Base-by-base conservation (phyloP, 1,139 yeast species). In the Dujonia santamariae region DNA sequence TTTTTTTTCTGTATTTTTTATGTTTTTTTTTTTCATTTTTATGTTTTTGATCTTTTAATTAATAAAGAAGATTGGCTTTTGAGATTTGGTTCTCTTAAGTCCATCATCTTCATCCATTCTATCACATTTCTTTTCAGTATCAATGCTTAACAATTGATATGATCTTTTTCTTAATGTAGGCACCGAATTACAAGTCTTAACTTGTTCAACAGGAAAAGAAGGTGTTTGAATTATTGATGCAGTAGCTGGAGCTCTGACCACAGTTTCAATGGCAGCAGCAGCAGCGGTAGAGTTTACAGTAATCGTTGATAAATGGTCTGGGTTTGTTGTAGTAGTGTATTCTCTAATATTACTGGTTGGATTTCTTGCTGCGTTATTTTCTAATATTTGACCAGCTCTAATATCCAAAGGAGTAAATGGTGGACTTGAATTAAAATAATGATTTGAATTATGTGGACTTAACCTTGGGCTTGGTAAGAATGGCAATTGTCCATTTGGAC, bases 391-490 rank as follows among this genome's bases (percentile, higher is more conserved):
- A 18, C 26, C 21, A 18, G 32, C 32, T 16, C 32, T 19, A 6
- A 29, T 16, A 37, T 28, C 43, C 16, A 55, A 50, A 7, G 62
- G 62, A 14, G 62, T 56, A 25, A 56, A 46, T 22, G 62, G 62
- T 20, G 46, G 43, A 24, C 36, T 31, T 7, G 36, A 19, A 11
- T 30, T 28, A 30, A 36, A 36, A 18, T 26, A 32, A n/a, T 20
- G 19, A 15, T 5, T 28, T 13, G 19, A 22, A 18, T 26, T 31
- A 33, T 36, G 36, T 7, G 38, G 38, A 21, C 31, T 25, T 16
- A 36, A 28, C 24, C 33, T 32, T 26, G 38, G 38, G 14, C 37
- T 34, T 3, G 38, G 38, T 20, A 36, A 36, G 26, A 36, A 36
- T n/a, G 21, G 26, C 6, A 25, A 22, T 18, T 19, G 22, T 6